Base-by-base conservation (phyloP, 345 rosid genomes). In the Salix arbutifolia region DNA sequence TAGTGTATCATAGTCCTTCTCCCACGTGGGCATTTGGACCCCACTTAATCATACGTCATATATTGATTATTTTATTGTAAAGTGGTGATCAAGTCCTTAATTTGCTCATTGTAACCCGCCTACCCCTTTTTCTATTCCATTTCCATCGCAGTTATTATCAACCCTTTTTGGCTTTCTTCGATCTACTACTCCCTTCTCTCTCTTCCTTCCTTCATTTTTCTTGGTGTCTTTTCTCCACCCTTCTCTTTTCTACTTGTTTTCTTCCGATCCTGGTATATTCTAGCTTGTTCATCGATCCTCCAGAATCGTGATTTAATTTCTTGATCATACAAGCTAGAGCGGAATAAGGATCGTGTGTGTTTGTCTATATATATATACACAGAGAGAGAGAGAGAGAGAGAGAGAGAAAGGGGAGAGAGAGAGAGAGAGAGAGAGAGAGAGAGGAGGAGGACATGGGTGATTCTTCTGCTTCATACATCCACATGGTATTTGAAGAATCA, bases 21-120 rank as follows among this genome's bases (percentile, higher is more conserved):
- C 89, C 91, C 96, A 87, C 91, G 92, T 91, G 98, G 85, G 81
- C 1, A 10, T 2, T 8, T 61, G 78, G 91, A 78, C 78, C 90
- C 93, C 85, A 74, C 78, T 31, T 37, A 44, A 58, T 73, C 10
- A 40, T 74, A 56, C 50, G 67, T 79, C 77, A 26, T 73, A 26
- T 67, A 25, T 53, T 38, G 12, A 60, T 60, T 60, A 19, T n/a
- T 11, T 18, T 56, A 18, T 56, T 4, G 1, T 19, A 60, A 21
- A 19, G 28, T 21, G 9, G 65, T 8, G 50, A 46, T 46, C 18
- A 46, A 4, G 17, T 46, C 50, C 50, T 46, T 46, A 14, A 46
- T 46, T 14, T 46, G 50, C 50, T 14, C 17, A 46, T 46, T 14
- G 1, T 46, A 46, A 4, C 50, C 50, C 13, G 18, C 17, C 18